Evolutionary conservation across 2,329 filamentous ascomycete genomes (phyloP).

Genomic region (Lecanosticta acicola): DNA sequence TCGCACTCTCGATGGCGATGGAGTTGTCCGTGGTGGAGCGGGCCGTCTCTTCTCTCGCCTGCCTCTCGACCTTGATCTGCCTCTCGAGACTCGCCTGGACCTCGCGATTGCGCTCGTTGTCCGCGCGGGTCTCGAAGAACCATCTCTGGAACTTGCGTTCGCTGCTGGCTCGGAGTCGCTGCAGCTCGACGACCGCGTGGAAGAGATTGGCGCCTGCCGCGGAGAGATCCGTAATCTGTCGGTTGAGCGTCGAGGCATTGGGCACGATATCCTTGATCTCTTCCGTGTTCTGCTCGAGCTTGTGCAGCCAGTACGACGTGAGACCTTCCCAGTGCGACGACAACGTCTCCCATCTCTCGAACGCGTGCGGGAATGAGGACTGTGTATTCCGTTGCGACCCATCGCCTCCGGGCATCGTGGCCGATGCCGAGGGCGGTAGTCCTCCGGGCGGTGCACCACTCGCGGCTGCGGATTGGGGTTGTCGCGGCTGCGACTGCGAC

Average conservation of each 20-base stretch:
- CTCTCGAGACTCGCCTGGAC: constrained; percentile 73
- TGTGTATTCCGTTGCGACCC: constrained; percentile 28
- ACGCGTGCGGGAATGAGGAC: constrained; percentile 87
- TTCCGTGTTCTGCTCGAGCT: constrained; percentile 82
- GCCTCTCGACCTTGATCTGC: constrained; percentile 68
- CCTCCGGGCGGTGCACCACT: constrained; percentile 11
- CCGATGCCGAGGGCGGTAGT: constrained; percentile 15
- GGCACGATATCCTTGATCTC: constrained; percentile 72
- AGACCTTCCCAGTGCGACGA: constrained; percentile 98
- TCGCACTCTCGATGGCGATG: constrained; percentile 24
- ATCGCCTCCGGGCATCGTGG: constrained; percentile 14
- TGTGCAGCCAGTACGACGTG: constrained; percentile 93
- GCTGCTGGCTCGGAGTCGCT: constrained; percentile 86
- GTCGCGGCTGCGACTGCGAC: constrained; percentile 22
- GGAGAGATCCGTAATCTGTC: constrained; percentile 94
- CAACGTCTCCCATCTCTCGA: constrained; percentile 93
- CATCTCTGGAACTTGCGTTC: constrained; percentile 97
- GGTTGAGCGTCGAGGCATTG: constrained; percentile 77
- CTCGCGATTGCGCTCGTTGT: constrained; percentile 81
- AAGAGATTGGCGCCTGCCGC: constrained; percentile 95
- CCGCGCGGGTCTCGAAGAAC: constrained; percentile 91
- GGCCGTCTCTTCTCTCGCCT: constrained; percentile 61
- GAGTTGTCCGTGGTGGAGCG: constrained; percentile 26
- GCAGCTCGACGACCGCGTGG: constrained; percentile 92
- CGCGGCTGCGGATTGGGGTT: constrained; percentile 13